Conservation (phyloP, 192 early-diverging fungal species). For the Helicostylum pulchrum region DNA sequence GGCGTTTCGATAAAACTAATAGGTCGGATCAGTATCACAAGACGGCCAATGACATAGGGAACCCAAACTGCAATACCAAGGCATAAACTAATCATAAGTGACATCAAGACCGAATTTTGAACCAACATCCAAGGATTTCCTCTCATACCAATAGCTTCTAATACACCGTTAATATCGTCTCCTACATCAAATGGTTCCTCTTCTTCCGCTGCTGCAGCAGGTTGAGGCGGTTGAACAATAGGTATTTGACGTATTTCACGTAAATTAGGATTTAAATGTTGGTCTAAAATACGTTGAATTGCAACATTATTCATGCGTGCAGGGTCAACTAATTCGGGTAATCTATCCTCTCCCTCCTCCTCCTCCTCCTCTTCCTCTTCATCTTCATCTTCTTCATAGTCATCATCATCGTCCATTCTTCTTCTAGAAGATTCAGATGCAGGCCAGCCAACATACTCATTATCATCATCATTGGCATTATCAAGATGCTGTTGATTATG, state of each 20-base stretch:
- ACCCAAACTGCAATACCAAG: slow-evolving; percentile 70
- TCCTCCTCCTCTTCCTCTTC: background rate
- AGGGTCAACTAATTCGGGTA: background rate
- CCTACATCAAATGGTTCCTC: slow-evolving; percentile 53
- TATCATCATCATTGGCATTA: background rate
- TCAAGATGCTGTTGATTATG: background rate
- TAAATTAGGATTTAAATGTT: background rate
- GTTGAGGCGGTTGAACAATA: background rate
- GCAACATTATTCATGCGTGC: background rate
- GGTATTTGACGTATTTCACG: background rate
- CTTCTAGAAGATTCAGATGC: background rate
- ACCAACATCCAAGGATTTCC: slow-evolving; percentile 77
- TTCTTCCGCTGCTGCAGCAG: slow-evolving; percentile 19
- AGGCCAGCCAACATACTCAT: background rate
- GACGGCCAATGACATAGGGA: slow-evolving; percentile 68
- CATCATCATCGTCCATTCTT: background rate
- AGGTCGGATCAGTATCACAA: slow-evolving; percentile 48
- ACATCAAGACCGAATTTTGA: slow-evolving; percentile 80
- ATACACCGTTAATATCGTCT: slow-evolving; percentile 69
- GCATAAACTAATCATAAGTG: slow-evolving; percentile 68
- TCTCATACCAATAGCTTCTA: slow-evolving; percentile 89
- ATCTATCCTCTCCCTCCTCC: background rate
- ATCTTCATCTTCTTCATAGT: background rate
- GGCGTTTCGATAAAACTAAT: slow-evolving; percentile 49
- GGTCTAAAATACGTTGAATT: background rate